These are phyloP conservation scores for Aspergillus haitiensis DNA, from an alignment of 495 filamentous ascomycete genomes.

Conservation along the genomic window DNA sequence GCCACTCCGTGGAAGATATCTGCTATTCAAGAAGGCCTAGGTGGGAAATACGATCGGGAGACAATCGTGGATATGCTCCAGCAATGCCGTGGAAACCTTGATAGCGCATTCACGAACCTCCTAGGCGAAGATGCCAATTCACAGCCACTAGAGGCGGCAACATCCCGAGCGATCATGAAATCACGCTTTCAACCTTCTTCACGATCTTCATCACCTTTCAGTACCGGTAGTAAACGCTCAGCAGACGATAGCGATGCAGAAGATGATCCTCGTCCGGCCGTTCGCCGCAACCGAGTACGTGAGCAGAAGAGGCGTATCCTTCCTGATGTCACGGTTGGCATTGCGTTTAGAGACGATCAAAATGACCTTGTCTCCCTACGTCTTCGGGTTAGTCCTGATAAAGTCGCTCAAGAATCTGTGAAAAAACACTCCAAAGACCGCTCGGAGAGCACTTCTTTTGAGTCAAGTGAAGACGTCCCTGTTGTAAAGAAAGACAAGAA, in stretches of 20 bases:
- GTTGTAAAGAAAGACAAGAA: conserved; percentile 15
- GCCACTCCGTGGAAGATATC: conserved; percentile 63
- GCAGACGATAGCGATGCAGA: conserved; percentile 48
- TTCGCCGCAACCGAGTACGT: conserved; percentile 33
- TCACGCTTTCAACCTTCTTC: conserved; percentile 40
- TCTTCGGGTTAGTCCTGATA: conserved; percentile 39
- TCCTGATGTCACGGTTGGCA: conserved; percentile 49
- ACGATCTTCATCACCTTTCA: conserved; percentile 47
- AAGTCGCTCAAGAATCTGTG: conserved; percentile 17
- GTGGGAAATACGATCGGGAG: conserved; percentile 53
- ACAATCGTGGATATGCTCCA: conserved; percentile 59
- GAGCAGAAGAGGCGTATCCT: conserved; percentile 41
- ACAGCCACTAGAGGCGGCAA: conserved; percentile 25
- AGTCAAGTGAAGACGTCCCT: conserved; percentile 12
- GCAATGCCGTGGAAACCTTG: conserved; percentile 59
- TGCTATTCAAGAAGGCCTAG: conserved; percentile 56
- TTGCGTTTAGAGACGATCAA: conserved; percentile 46
- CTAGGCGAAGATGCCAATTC: conserved; percentile 50
- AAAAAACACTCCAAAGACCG: conserved; percentile 7
- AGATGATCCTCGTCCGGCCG: conserved; percentile 34
- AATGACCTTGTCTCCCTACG: conserved; percentile 49
- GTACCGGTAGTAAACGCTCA: conserved; percentile 51
- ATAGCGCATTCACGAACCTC: conserved; percentile 58
- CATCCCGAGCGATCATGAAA: conserved; percentile 36
- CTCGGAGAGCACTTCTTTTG: conserved; percentile 16